These are phyloP conservation scores for Lycium barbarum DNA, from an alignment of 257 asterid species.

Conservation along the genomic window DNA sequence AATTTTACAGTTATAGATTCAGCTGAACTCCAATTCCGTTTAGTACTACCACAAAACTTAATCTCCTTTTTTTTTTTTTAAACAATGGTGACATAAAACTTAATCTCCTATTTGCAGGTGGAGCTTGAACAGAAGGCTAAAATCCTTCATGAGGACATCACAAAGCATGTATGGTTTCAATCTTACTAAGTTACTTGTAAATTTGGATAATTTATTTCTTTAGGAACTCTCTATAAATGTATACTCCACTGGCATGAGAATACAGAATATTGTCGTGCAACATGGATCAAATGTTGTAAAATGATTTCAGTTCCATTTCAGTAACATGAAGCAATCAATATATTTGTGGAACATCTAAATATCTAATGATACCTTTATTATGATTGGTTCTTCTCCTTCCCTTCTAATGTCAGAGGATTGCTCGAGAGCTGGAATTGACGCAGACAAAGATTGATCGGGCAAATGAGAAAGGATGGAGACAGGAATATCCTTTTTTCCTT, in stretches of 20 bases:
- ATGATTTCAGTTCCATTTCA: conserved; percentile 20
- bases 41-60: background rate
- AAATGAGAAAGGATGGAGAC: conserved; percentile 88
- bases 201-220: conserved; percentile 24
- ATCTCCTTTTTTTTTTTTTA: background rate
- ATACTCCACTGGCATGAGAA: background rate
- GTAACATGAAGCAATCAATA: background rate
- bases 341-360: background rate
- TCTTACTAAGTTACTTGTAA: background rate
- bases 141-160: conserved; percentile 73
- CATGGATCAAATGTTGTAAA: background rate
- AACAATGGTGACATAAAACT: background rate
- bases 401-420: conserved; percentile 64
- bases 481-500: conserved; percentile 71
- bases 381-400: conserved; percentile 30
- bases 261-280: background rate
- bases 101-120: conserved; percentile 50
- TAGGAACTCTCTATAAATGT: background rate
- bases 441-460: conserved; percentile 56
- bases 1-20: conserved; percentile 14
- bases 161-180: conserved; percentile 60
- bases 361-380: conserved; percentile 9
- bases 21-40: conserved; percentile 11
- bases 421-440: conserved; percentile 61
- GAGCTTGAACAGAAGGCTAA: conserved; percentile 75